Conservation (phyloP, 192 early-diverging fungal genomes). For the Funneliformis geosporum region DNA sequence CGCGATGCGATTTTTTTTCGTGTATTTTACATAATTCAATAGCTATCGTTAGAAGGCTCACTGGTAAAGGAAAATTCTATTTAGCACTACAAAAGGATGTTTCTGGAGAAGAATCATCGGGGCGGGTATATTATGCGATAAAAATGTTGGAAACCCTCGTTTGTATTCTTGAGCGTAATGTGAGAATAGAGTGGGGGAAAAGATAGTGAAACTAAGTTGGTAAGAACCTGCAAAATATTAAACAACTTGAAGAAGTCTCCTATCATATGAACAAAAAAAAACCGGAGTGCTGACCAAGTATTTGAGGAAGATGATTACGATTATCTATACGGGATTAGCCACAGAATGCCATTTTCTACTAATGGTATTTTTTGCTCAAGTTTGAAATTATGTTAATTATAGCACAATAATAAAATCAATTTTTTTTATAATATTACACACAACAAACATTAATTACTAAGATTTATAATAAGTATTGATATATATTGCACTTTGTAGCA, state of each 20-base stretch:
- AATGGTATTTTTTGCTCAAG: too few species aligned
- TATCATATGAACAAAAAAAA: constrained; percentile 14
- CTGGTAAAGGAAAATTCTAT: not conserved
- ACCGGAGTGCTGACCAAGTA: too few species aligned
- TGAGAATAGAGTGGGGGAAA: constrained; percentile 1
- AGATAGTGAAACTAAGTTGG: too few species aligned
- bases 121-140: constrained; percentile 1
- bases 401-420: too few species aligned
- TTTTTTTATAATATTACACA: too few species aligned
- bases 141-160: not conserved
- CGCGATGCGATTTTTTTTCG: constrained; percentile 1
- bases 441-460: too few species aligned
- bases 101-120: constrained; percentile 11
- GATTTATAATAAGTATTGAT: too few species aligned
- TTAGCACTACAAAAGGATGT: not conserved
- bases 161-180: constrained; percentile 1
- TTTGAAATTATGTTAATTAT: too few species aligned
- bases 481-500: too few species aligned
- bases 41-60: not conserved
- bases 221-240: constrained; percentile 14
- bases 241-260: constrained; percentile 7
- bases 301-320: too few species aligned
- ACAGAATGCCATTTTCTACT: too few species aligned
- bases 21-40: not conserved
- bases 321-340: too few species aligned